A percentile compares a stretch with the other conserved stretches of the same genome.
phyloP scores from a whole-genome alignment of 441 rosid species.

The Viola pubescens region DNA sequence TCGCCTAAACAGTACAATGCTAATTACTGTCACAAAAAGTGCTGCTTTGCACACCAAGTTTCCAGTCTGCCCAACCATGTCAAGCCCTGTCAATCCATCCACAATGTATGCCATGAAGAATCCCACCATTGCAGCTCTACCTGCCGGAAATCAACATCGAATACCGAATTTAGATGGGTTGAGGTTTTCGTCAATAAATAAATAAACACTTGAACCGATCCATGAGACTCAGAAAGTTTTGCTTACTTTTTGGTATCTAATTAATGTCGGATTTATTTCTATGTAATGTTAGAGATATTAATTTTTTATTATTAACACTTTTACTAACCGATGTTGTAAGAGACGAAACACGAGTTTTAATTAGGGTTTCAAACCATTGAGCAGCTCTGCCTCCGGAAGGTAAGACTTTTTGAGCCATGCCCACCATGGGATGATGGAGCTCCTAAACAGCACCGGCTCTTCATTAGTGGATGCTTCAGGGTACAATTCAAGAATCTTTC shows the following conservation, averaged over 20 bases:
- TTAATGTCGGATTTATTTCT: no score
- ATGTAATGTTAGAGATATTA: no score
- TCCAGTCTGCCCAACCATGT: slow-evolving; percentile 40
- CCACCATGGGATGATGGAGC: slow-evolving; percentile 54
- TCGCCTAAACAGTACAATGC: slow-evolving; percentile 22
- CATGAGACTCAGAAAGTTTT: no score
- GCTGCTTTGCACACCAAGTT: slow-evolving; percentile 38
- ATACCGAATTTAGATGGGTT: not conserved
- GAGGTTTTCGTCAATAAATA: no score
- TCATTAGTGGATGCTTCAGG: slow-evolving; percentile 41
- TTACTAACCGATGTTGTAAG: not conserved
- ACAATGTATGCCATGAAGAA: slow-evolving; percentile 39
- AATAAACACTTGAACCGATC: no score
- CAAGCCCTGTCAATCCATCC: slow-evolving; percentile 42
- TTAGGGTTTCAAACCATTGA: slow-evolving; percentile 25
- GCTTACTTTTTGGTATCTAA: no score
- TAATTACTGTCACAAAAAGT: slow-evolving; percentile 28
- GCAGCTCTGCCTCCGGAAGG: slow-evolving; percentile 48
- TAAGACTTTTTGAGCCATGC: slow-evolving; percentile 43
- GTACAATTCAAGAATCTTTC: slow-evolving; percentile 37
- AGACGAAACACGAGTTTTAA: not conserved
- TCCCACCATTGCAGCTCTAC: slow-evolving; percentile 59
- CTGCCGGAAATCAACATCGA: slow-evolving; percentile 10
- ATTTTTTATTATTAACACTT: no score
- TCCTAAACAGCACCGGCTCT: slow-evolving; percentile 45